Evolutionary conservation across 495 filamentous ascomycete genomes (phyloP), one percentile per base, ranked within the genome.

Genomic region (Neurospora terricola): DNA sequence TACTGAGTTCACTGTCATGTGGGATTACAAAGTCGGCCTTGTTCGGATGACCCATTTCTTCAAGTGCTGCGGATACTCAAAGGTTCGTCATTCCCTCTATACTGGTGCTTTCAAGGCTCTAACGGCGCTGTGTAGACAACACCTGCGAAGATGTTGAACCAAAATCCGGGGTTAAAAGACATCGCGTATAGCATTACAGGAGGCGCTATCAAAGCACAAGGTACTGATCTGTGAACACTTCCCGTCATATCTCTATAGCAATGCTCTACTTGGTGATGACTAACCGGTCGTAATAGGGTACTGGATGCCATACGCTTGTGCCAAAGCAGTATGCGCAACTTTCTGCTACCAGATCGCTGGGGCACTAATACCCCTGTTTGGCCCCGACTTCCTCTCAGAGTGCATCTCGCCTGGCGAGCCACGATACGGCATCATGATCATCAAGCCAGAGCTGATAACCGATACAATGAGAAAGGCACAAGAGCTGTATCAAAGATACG

Each of bases 21-120:
- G 96, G 96, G 96, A 99, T 80, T 97, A 97, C 81, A 94, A 94
- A 74, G 90, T 94, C 72, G 96, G 96, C n/a, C 90, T 97, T 36
- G 95, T 98, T 70, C 90, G 94, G 73, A 94, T 95, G 78, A 98
- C 96, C 7, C 92, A 93, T 54, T 92, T 99, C 78, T 98, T 99
- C 87, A 97, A 97, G 78, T 93, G 92, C 77, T 90, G 88, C 73
- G 89, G 90, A 72, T 94, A 95, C 79, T 87, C 91, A 54, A 99
- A 99, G 90, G 95, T 94, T 75, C 74, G 82, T 75, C 5, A 14
- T 16, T 30, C 36, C 30, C 2, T 42, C 21, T 6, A 39, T 9
- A 76, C 45, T 2, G 16, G 12, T 37, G 27, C n/a, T 18, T 23
- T 68, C 4, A 34, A 71, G 12, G 9, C n/a, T 18, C 4, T 11